phyloP scores from a whole-genome alignment of 371 early-diverging fungal genomes.

The Dinochytrium kinnereticum region DNA sequence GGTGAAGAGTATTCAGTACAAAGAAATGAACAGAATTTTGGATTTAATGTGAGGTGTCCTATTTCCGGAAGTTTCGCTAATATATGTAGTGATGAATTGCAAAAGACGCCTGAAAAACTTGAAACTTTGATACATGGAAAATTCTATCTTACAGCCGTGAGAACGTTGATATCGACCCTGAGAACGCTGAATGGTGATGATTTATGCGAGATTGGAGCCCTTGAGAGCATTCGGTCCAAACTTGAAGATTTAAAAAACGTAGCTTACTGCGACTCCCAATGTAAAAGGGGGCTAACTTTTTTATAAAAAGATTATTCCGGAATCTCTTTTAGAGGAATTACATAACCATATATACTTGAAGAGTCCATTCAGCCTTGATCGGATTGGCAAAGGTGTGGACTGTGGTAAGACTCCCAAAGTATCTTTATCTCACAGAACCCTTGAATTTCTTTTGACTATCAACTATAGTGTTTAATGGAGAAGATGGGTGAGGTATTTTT shows the following conservation, averaged over 20 bases:
- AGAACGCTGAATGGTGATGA: conserved; percentile 74
- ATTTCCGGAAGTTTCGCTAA: background rate
- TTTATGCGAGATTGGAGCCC: conserved; percentile 82
- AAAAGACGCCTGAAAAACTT: conserved; percentile 76
- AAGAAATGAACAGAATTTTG: conserved; percentile 80
- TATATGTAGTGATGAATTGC: conserved; percentile 76
- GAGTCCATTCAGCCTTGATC: conserved; percentile 54
- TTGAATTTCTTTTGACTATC: too few relatives aligned
- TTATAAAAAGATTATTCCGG: conserved; percentile 75
- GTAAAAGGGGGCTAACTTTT: too few relatives aligned
- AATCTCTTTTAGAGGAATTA: conserved; percentile 85
- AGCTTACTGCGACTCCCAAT: too few relatives aligned
- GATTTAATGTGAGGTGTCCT: conserved; percentile 67
- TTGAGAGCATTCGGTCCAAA: conserved; percentile 75
- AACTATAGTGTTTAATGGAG: too few relatives aligned
- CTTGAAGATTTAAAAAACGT: conserved; percentile 57
- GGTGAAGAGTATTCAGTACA: conserved; percentile 79
- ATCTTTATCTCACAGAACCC: background rate
- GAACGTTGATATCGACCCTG: conserved; percentile 69
- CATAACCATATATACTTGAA: conserved; percentile 93
- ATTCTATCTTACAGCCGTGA: conserved; percentile 81
- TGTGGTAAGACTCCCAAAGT: background rate
- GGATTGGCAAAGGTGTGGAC: background rate
- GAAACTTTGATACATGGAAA: conserved; percentile 76
- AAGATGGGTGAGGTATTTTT: background rate